Evolutionary conservation across 176 grass and related monocot genomes (phyloP), one percentile per base, ranked within the genome.

Genomic region (Avena insularis): DNA sequence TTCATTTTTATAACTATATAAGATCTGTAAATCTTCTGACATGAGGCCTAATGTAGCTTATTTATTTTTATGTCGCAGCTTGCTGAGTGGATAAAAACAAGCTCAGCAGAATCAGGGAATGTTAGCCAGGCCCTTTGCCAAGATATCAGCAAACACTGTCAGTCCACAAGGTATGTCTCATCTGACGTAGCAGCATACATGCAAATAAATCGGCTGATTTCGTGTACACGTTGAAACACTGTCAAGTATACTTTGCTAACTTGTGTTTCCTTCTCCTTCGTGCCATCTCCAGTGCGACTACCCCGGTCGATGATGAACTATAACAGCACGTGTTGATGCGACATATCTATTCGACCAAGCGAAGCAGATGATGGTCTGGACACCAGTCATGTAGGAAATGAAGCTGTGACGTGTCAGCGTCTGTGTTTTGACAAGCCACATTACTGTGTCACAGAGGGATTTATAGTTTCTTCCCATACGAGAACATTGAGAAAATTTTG

Each of bases 81-180:
- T 59, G 43, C 94, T 53, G 92, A 93, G 65, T 94, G 82, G 94
- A 93, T 99, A 80, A 99, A 99, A 92, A 79, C 43, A 69, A 90
- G 92, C 62, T 91, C 90, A 1, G 45, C 75, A 54, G 77, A 96
- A 87, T 79, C 86, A 23, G 89, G 86, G 31, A 77, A 85, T 29
- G 92, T 93, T 19, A 91, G 90, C 72, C 88, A 88, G 73, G 85
- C 89, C 43, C 94, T 99, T 79, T 96, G 97, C 67, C 63, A 90
- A 80, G 90, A 96, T 90, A 91, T 99, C 63, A 96, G 92, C 87
- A 93, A 88, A 78, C 93, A 96, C 71, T 98, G 97, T 51, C 85
- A 3, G 16, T 65, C 84, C 31, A 67, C 83, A 58, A 89, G 92
- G 97, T 96, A 92, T 67, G 31, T 13, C 10, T 31, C 50, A 13